phyloP scores from a whole-genome alignment of 1,139 yeast genomes.

The Spathaspora sp. region DNA sequence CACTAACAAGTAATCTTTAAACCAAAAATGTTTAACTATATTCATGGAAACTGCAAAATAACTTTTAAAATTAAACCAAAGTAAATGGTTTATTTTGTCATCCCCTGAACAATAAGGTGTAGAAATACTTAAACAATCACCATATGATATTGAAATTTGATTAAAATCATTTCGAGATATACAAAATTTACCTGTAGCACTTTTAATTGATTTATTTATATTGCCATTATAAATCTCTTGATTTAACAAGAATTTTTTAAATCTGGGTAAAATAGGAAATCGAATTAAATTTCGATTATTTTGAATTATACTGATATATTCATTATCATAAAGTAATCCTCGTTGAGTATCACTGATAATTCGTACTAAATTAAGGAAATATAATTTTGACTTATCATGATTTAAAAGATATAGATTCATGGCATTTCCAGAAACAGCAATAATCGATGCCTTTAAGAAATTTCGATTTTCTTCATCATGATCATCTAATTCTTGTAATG shows the following conservation, averaged over 20 bases:
- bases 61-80: slow-evolving; percentile 44
- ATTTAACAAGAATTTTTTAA: slow-evolving; percentile 26
- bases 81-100: slow-evolving; percentile 30
- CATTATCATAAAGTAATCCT: slow-evolving; percentile 23
- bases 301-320: slow-evolving; percentile 28
- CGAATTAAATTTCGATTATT: slow-evolving; percentile 21
- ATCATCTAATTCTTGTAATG: slow-evolving; percentile 25
- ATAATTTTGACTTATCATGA: slow-evolving; percentile 19
- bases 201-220: slow-evolving; percentile 13
- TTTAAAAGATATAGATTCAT: slow-evolving; percentile 24
- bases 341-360: slow-evolving; percentile 15
- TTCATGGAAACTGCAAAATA: slow-evolving; percentile 35
- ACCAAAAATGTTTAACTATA: slow-evolving; percentile 38
- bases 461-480: slow-evolving; percentile 16
- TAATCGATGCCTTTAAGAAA: slow-evolving; percentile 24
- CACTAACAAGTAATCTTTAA: slow-evolving; percentile 32
- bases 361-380: slow-evolving; percentile 23
- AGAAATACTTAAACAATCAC: slow-evolving; percentile 33
- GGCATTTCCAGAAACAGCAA: slow-evolving; percentile 29
- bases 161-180: slow-evolving; percentile 23
- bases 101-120: slow-evolving; percentile 33
- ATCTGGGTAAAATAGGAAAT: slow-evolving; percentile 33
- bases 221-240: slow-evolving; percentile 22
- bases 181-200: slow-evolving; percentile 21
- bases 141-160: slow-evolving; percentile 35